Percentiles rank a stretch among this genome's conserved stretches.
These are phyloP conservation scores for Leishmania braziliensis DNA, from an alignment of 208 protist genomes.

Conservation along the genomic window DNA sequence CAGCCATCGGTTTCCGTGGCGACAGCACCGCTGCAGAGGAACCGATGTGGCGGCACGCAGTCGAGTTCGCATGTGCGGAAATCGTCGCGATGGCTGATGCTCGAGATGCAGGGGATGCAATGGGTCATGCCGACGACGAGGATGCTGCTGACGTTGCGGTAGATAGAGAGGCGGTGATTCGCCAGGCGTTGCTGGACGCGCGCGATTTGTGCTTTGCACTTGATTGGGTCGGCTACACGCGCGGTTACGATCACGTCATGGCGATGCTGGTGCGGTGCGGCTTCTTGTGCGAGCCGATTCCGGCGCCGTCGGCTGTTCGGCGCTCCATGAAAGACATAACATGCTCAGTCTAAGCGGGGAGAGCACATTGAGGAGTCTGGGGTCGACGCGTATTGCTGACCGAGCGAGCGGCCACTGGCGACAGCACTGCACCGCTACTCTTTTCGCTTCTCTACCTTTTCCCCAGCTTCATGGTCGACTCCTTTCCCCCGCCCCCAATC, in stretches of 20 bases:
- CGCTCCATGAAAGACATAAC: conserved; percentile 36
- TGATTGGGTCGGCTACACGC: conserved; percentile 47
- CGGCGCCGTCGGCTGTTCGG: conserved; percentile 45
- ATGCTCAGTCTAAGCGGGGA: not conserved
- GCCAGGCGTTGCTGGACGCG: conserved; percentile 36
- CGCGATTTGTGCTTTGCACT: conserved; percentile 76
- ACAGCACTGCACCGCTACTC: not conserved
- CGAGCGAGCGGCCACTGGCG: not conserved
- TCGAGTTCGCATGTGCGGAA: conserved; percentile 35
- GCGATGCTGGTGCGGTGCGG: conserved; percentile 39
- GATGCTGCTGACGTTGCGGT: not conserved
- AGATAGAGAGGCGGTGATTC: conserved; percentile 6
- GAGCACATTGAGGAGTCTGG: not conserved
- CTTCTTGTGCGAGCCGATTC: conserved; percentile 47
- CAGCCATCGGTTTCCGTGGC: conserved; percentile 47
- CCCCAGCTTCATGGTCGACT: not conserved
- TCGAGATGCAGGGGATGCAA: not conserved
- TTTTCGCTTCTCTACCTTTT: not conserved
- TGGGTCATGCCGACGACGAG: not conserved
- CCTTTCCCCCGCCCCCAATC: not conserved
- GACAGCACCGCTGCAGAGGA: conserved; percentile 32
- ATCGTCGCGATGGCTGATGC: conserved; percentile 21
- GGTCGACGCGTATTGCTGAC: not conserved
- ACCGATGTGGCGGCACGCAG: conserved; percentile 48
- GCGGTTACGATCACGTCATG: conserved; percentile 73